These are phyloP conservation scores for Trichophyton verrucosum DNA, from an alignment of 2,329 filamentous ascomycete species.

Conservation along the genomic window DNA sequence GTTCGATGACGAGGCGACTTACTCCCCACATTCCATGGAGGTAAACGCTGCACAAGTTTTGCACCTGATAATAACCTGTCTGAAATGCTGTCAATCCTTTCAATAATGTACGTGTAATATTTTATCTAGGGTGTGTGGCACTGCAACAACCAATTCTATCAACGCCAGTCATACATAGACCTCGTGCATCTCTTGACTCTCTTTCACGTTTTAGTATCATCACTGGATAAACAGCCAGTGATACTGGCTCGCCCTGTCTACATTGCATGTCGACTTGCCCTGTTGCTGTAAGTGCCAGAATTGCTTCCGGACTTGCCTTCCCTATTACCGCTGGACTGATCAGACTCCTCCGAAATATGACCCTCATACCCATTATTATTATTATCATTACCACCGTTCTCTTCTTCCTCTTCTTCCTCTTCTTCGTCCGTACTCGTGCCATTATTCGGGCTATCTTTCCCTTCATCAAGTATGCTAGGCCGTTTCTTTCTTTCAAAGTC, in stretches of 20 bases:
- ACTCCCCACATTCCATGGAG: background rate
- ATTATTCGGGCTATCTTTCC: conserved; percentile 23
- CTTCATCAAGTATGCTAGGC: conserved; percentile 31
- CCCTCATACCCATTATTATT: conserved; percentile 7
- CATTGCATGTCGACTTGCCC: background rate
- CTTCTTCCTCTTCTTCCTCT: conserved; percentile 25
- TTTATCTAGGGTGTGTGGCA: too few relatives aligned
- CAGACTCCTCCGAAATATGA: conserved; percentile 1
- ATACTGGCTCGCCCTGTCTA: background rate
- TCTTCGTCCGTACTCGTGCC: conserved; percentile 27
- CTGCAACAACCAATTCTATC: too few relatives aligned
- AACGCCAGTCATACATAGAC: too few relatives aligned
- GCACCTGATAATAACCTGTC: too few relatives aligned
- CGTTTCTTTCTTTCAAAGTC: conserved; percentile 76
- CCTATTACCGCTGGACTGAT: background rate
- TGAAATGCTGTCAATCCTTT: too few relatives aligned
- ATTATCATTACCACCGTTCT: conserved; percentile 18
- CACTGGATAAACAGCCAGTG: too few relatives aligned
- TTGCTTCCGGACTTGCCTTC: background rate
- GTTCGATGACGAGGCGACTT: background rate
- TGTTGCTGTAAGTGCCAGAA: background rate
- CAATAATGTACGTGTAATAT: too few relatives aligned
- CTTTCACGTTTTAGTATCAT: too few relatives aligned
- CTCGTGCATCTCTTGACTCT: too few relatives aligned
- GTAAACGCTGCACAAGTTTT: too few relatives aligned